Conservation (phyloP, 768 basidiomycete species). For the Suillus paluster region DNA sequence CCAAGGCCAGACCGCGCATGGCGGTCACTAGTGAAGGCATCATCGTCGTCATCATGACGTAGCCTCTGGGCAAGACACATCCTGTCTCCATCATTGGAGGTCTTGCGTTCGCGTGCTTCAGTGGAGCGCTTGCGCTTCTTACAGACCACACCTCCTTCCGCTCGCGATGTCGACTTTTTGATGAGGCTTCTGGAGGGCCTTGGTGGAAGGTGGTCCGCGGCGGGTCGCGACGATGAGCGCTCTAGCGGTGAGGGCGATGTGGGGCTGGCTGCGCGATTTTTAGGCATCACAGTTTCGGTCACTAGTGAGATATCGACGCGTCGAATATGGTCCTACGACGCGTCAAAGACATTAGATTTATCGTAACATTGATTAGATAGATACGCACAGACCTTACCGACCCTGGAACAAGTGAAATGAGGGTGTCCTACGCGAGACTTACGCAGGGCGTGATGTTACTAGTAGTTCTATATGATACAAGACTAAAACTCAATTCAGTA, state of each 20-base stretch:
- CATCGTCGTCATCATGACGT: neutral
- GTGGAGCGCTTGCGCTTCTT: slow-evolving; percentile 9
- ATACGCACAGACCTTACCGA: neutral
- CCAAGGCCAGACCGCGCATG: neutral
- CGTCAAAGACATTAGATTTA: neutral
- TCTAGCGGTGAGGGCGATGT: neutral
- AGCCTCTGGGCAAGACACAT: slow-evolving; percentile 6
- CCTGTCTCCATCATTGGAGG: slow-evolving; percentile 1
- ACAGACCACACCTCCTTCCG: slow-evolving; percentile 2
- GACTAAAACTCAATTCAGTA: neutral
- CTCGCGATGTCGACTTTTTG: slow-evolving; percentile 2
- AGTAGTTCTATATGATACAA: slow-evolving; percentile 4
- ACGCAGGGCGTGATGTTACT: neutral
- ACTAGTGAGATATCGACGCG: neutral
- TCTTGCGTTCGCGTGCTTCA: neutral
- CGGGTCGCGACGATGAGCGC: slow-evolving; percentile 3
- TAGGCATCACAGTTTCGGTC: neutral
- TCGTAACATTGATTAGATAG: neutral
- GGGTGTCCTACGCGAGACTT: neutral
- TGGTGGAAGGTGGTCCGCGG: slow-evolving; percentile 1
- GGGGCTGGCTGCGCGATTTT: neutral
- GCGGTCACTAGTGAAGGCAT: neutral
- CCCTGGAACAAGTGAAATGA: neutral
- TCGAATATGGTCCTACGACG: slow-evolving; percentile 5
- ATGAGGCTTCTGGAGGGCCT: slow-evolving; percentile 1